phyloP scores from a whole-genome alignment of 352 stramenopile species.

The Phytophthora kernoviae region DNA sequence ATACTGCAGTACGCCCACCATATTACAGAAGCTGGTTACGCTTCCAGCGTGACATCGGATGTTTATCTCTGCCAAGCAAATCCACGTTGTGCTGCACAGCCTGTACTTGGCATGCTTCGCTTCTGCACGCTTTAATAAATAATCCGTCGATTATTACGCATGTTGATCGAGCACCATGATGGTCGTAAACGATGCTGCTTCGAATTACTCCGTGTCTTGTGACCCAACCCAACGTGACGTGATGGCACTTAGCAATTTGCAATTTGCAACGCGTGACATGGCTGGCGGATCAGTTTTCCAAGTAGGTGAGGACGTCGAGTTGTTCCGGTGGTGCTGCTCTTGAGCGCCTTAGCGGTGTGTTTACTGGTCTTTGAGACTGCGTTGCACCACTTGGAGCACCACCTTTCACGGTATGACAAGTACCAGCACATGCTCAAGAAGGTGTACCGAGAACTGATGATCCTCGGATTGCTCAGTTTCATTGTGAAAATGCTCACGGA shows the following conservation, averaged over 20 bases:
- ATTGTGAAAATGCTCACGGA: conserved; percentile 54
- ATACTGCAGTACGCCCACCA: no score
- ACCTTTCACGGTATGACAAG: conserved; percentile 50
- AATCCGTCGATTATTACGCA: no score
- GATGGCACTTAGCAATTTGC: neutral
- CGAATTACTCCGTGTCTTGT: neutral
- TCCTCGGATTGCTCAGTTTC: conserved; percentile 57
- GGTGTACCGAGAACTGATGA: conserved; percentile 63
- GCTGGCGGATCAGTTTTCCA: conserved; percentile 47
- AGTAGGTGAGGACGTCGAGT: conserved; percentile 57
- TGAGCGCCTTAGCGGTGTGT: conserved; percentile 46
- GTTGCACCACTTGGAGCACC: conserved; percentile 49
- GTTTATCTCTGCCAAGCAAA: no score
- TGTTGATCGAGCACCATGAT: no score
- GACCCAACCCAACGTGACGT: neutral
- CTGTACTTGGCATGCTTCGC: no score
- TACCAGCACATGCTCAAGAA: conserved; percentile 72
- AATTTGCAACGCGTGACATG: conserved; percentile 9
- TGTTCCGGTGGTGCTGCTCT: conserved; percentile 46
- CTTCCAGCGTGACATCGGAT: no score
- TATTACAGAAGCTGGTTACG: no score
- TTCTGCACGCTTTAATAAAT: no score
- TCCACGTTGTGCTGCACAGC: no score
- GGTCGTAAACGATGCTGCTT: neutral
- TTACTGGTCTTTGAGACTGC: conserved; percentile 46